A percentile compares a stretch with the other conserved stretches of the same genome.
These are phyloP conservation scores for Aspergillus transmontanensis DNA, from an alignment of 2,329 filamentous ascomycete species.

Conservation along the genomic window DNA sequence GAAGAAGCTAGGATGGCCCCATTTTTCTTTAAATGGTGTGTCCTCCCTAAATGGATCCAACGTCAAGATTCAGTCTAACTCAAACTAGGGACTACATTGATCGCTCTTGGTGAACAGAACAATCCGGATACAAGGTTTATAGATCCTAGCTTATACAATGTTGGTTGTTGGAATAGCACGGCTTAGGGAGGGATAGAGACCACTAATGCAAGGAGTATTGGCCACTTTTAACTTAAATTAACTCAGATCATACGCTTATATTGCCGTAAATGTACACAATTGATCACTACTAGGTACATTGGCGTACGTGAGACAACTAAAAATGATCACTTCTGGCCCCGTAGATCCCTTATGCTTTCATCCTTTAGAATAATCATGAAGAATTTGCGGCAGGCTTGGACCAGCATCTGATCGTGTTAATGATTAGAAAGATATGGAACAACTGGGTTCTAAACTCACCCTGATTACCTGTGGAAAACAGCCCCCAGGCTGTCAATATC, in stretches of 20 bases:
- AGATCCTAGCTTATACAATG: background rate
- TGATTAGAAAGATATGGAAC: background rate
- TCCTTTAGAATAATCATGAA: background rate
- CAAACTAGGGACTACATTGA: background rate
- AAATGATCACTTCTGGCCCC: background rate
- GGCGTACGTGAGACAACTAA: background rate
- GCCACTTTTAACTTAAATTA: background rate
- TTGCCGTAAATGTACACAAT: background rate
- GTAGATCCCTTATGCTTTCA: background rate
- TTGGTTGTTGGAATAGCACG: background rate
- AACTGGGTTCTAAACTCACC: background rate
- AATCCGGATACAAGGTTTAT: background rate
- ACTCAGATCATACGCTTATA: background rate
- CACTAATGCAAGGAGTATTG: background rate
- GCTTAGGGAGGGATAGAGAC: background rate
- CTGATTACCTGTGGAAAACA: background rate
- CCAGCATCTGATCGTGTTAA: too few relatives aligned
- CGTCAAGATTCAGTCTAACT: background rate
- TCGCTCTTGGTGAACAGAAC: background rate
- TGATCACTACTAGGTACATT: background rate
- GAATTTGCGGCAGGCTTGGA: too few relatives aligned
- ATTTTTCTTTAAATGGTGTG: slow-evolving; percentile 28
- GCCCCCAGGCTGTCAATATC: background rate
- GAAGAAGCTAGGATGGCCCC: slow-evolving; percentile 41
- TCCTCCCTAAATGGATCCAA: background rate